Base-by-base conservation (phyloP, 2,329 filamentous ascomycete genomes). In the Colletotrichum lindemuthianum region DNA sequence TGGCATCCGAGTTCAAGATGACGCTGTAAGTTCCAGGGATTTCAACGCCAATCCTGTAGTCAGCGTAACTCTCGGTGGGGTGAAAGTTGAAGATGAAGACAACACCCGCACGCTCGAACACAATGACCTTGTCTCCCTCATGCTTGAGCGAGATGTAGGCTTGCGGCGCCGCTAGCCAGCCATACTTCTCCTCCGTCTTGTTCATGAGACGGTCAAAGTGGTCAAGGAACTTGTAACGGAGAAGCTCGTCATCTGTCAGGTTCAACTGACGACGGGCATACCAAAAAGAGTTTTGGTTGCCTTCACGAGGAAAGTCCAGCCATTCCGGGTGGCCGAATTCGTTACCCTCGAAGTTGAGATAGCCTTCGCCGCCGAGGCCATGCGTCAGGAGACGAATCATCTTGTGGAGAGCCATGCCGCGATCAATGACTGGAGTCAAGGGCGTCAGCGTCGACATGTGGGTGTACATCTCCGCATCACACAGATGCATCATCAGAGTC, bases 261-360 rank as follows among this genome's bases (percentile, higher is more conserved):
- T 99, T 98, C 70, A 97, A 89, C 76, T 97, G 95, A 64, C 96
- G 91, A 24, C 96, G 88, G 3, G 94, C 94, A 74, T 97, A 97
- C 89, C 92, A 95, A 84, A 94, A 97, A 49, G 92, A 96, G 79
- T 97, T 97, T 73, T 89, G 81, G 79, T 97, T 97, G 64, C 96
- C 96, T 72, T 90, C 93, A 55, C 96, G 92, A 4, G 96, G 96
- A 78, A 99, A 99, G 77, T 99, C 96, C 43, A 99, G 91, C 96
- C 96, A 99, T 78, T 99, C 96, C 0, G 96, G 96, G 75, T 99
- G 96, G 1, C 96, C 96, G 73, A 99, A 99, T 78, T 99, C 96
- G 78, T 99, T 99, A 66, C 96, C 96, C 80, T 97, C 94, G 72
- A 99, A 99, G 81, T 98, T 99, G 57, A 99, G 90, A 74, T 97